Percentiles rank a stretch among this genome's conserved stretches.
These are phyloP conservation scores for Moesziomyces globuligerus DNA, from an alignment of 1,284 basidiomycete genomes.

Conservation along the genomic window DNA sequence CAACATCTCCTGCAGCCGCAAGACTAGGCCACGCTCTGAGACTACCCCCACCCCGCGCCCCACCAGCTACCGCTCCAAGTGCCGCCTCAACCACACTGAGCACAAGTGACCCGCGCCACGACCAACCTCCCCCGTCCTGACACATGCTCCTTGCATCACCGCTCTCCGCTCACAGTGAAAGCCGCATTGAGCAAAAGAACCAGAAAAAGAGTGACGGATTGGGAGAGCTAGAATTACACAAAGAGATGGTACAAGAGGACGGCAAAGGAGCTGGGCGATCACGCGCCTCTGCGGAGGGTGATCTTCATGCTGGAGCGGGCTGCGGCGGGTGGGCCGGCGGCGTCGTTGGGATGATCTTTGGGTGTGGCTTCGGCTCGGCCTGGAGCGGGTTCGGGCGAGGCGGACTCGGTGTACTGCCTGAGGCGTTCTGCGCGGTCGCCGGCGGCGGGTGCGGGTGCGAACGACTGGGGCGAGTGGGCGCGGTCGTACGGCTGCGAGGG, in stretches of 20 bases:
- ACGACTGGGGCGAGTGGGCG: constrained; percentile 26
- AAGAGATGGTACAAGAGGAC: not conserved
- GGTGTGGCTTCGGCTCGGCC: constrained; percentile 8
- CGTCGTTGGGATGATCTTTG: constrained; percentile 7
- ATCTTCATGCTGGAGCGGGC: constrained; percentile 36
- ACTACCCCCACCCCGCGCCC: too few relatives aligned
- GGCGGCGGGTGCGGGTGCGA: constrained; percentile 14
- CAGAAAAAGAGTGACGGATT: not conserved
- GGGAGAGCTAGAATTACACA: not conserved
- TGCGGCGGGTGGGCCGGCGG: constrained; percentile 3
- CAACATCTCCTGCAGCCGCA: not conserved
- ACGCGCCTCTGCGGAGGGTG: constrained; percentile 24
- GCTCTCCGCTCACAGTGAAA: too few relatives aligned
- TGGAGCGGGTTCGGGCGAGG: constrained; percentile 29
- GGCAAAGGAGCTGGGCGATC: not conserved
- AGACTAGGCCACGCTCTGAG: constrained; percentile 12
- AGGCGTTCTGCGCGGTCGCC: constrained; percentile 40
- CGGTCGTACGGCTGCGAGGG: constrained; percentile 22
- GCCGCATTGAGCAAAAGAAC: too few relatives aligned
- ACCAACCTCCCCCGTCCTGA: too few relatives aligned
- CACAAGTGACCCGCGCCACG: too few relatives aligned
- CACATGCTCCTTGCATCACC: too few relatives aligned
- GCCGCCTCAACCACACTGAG: too few relatives aligned
- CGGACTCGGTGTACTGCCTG: constrained; percentile 42
- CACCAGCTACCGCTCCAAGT: too few relatives aligned